phyloP scores from a whole-genome alignment of 257 asterid genomes.

The Gentiana dahurica region DNA sequence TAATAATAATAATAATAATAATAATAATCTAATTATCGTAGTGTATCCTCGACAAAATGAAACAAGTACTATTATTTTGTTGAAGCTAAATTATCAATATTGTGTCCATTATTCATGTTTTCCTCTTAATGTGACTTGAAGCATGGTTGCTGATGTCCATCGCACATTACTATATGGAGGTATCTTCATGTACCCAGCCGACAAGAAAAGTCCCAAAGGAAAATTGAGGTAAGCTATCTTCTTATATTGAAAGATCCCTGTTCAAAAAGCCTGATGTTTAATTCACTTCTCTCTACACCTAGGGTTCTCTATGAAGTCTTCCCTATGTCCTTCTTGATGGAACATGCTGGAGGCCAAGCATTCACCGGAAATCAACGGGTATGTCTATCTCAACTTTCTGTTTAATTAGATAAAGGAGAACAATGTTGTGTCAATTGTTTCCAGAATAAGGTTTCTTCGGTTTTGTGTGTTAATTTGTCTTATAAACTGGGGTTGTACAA shows the following conservation, averaged over 20 bases:
- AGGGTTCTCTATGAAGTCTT: constrained; percentile 95
- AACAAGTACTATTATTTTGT: no score
- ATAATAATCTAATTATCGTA: no score
- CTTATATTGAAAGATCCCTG: not conserved
- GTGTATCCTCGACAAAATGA: no score
- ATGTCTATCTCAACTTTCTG: not conserved
- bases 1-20: no score
- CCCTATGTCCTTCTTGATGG: constrained; percentile 98
- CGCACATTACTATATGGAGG: constrained; percentile 98
- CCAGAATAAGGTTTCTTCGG: no score
- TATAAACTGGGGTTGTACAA: no score
- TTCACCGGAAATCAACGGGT: constrained; percentile 90
- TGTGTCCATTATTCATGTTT: no score
- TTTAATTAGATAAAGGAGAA: no score
- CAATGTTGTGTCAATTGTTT: no score
- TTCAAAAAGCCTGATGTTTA: not conserved
- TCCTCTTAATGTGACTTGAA: constrained; percentile 16
- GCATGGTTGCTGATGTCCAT: constrained; percentile 99
- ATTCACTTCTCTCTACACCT: no score
- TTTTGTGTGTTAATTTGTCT: no score
- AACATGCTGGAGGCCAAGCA: constrained; percentile 97
- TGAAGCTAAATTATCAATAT: no score
- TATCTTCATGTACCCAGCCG: constrained; percentile 91
- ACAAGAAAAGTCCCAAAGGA: constrained; percentile 91
- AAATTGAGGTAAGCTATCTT: constrained; percentile 54